Evolutionary conservation across 257 asterid genomes (phyloP).

Genomic region (Nicotiana obtusifolia): DNA sequence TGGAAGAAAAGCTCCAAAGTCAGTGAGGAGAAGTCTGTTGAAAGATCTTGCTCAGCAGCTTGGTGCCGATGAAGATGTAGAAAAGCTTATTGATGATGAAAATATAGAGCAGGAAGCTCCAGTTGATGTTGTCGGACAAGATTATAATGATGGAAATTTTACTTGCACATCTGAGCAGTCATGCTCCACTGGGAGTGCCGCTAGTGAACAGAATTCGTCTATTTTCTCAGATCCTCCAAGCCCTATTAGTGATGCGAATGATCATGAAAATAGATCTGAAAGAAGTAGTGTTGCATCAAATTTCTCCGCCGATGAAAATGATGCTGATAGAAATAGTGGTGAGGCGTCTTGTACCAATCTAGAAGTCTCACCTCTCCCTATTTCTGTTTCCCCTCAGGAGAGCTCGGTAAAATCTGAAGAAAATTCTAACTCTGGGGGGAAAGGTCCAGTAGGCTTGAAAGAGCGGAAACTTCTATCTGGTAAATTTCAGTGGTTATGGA

Average conservation of each 20-base stretch:
- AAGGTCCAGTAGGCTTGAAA: conserved; percentile 12
- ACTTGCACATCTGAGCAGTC: conserved; percentile 22
- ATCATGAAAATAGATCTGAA: conserved; percentile 37
- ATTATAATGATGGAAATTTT: conserved; percentile 20
- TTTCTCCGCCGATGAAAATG: conserved; percentile 38
- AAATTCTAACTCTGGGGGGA: conserved; percentile 25
- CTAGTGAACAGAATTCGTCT: conserved; percentile 46
- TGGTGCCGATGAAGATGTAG: conserved; percentile 41
- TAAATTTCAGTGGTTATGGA: conserved; percentile 41
- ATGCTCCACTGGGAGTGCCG: conserved; percentile 22
- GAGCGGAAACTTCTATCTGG: conserved; percentile 30
- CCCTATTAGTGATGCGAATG: conserved; percentile 30
- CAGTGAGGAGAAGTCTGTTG: conserved; percentile 70
- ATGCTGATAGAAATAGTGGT: conserved; percentile 18
- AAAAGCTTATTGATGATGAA: conserved; percentile 20
- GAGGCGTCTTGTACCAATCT: conserved; percentile 19
- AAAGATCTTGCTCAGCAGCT: conserved; percentile 60
- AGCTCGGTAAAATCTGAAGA: conserved; percentile 22
- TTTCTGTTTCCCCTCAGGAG: conserved; percentile 14
- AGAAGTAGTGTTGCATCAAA: conserved; percentile 60
- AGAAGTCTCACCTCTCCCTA: conserved; percentile 31
- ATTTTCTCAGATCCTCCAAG: conserved; percentile 41
- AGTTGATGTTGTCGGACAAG: conserved; percentile 24
- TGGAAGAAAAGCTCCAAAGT: conserved; percentile 29
- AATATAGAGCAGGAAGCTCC: conserved; percentile 22